phyloP scores from a whole-genome alignment of 345 rosid genomes.

The Syzygium aqueum region DNA sequence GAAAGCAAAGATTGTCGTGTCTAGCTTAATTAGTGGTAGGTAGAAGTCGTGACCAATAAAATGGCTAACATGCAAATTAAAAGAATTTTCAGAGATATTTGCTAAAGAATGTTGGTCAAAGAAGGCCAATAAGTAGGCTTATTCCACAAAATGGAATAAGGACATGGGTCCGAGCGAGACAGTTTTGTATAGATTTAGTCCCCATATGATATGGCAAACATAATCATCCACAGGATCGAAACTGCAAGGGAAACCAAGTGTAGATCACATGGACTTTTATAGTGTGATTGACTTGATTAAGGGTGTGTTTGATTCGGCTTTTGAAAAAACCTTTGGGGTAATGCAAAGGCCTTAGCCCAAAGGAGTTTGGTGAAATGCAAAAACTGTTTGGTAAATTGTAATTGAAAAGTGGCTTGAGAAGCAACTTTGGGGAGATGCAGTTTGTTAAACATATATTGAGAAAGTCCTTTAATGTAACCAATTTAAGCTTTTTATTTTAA shows the following conservation, averaged over 20 bases:
- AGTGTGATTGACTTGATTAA: neutral
- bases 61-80: too few species aligned
- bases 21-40: too few species aligned
- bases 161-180: neutral
- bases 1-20: too few species aligned
- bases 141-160: neutral
- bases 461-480: accelerated
- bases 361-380: accelerated
- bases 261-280: neutral
- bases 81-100: too few species aligned
- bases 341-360: accelerated
- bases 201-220: too few species aligned
- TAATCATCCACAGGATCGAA: too few species aligned
- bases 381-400: accelerated
- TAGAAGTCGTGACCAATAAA: too few species aligned
- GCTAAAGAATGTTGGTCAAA: too few species aligned
- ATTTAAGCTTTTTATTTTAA: too few species aligned
- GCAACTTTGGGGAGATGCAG: neutral
- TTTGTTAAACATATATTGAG: neutral
- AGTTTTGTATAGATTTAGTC: too few species aligned
- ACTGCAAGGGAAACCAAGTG: neutral
- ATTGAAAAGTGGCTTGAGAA: neutral
- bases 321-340: too few species aligned
- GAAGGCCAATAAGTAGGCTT: too few species aligned
- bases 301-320: accelerated